Evolutionary conservation across 768 basidiomycete genomes (phyloP).

Genomic region (Amylocystis lapponica): DNA sequence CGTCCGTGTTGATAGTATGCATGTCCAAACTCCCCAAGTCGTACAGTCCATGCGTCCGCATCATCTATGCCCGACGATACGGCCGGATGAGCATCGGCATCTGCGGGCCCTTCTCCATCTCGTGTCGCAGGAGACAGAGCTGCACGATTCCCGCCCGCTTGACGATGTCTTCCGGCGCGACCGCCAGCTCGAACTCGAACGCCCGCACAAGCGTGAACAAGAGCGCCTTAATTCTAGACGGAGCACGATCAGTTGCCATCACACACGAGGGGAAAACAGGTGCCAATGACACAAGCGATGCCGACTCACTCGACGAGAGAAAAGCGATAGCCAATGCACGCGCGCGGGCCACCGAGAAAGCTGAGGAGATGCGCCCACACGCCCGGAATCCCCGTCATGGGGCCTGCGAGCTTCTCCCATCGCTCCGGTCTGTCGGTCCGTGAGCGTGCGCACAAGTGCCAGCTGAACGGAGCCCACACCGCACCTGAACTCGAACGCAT

Average conservation of each 20-base stretch:
- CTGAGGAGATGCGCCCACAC: constrained; percentile 55
- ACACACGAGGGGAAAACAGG: neutral
- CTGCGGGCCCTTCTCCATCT: constrained; percentile 13
- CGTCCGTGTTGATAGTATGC: too few species aligned
- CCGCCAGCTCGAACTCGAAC: constrained; percentile 27
- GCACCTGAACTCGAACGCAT: constrained; percentile 49
- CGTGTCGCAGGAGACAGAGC: constrained; percentile 17
- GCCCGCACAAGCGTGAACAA: constrained; percentile 27
- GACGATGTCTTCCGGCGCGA: constrained; percentile 17
- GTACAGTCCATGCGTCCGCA: too few species aligned
- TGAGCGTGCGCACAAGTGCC: neutral
- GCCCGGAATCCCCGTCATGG: constrained; percentile 44
- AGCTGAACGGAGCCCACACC: constrained; percentile 24
- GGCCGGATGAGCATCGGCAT: constrained; percentile 15
- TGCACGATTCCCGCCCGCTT: constrained; percentile 15
- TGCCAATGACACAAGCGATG: neutral
- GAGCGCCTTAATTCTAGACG: constrained; percentile 12
- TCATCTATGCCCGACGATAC: too few species aligned
- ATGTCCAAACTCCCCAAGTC: too few species aligned
- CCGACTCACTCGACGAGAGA: constrained; percentile 49
- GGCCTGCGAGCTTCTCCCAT: constrained; percentile 46
- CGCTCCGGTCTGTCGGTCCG: constrained; percentile 47
- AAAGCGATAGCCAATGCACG: constrained; percentile 67
- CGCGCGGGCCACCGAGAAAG: constrained; percentile 58
- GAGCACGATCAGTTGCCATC: neutral